phyloP scores from a whole-genome alignment of 768 basidiomycete genomes.

The Tulasnella sp. region DNA sequence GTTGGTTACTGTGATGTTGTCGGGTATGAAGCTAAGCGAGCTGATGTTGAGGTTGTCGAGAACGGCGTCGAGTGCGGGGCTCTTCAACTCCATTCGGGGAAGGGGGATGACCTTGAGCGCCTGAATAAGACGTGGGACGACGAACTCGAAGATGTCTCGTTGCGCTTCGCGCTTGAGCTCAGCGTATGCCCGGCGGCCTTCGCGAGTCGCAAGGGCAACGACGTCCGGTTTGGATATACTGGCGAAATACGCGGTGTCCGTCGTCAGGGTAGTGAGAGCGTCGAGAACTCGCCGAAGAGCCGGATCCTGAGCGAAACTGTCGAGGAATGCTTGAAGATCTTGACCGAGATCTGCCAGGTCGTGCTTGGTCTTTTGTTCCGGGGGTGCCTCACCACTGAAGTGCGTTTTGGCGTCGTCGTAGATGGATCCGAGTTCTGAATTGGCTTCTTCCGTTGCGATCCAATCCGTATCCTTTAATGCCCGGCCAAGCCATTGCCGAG shows the following conservation, averaged over 20 bases:
- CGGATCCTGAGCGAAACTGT: background rate
- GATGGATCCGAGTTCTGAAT: background rate
- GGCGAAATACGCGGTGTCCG: conserved; percentile 12
- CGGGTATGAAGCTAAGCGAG: conserved; percentile 24
- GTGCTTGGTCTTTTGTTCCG: conserved; percentile 14
- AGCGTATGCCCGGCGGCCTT: conserved; percentile 6
- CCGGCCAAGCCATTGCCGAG: conserved; percentile 5
- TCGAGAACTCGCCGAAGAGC: conserved; percentile 7
- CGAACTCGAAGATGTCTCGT: conserved; percentile 12
- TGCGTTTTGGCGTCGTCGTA: conserved; percentile 10
- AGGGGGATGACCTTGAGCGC: conserved; percentile 20
- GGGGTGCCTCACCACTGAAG: background rate
- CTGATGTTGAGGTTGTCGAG: conserved; percentile 17
- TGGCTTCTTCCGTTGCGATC: background rate
- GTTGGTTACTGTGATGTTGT: conserved; percentile 8
- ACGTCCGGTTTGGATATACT: conserved; percentile 13
- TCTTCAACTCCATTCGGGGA: conserved; percentile 24
- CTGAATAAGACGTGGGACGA: conserved; percentile 15
- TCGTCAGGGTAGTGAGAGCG: background rate
- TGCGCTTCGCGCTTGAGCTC: conserved; percentile 14
- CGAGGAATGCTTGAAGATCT: background rate
- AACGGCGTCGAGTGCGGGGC: conserved; percentile 18
- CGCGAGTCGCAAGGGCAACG: background rate
- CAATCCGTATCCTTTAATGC: conserved; percentile 11
- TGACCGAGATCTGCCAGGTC: background rate